Evolutionary conservation across 75 land plant genomes (phyloP).

Genomic region (Picea sitchensis): DNA sequence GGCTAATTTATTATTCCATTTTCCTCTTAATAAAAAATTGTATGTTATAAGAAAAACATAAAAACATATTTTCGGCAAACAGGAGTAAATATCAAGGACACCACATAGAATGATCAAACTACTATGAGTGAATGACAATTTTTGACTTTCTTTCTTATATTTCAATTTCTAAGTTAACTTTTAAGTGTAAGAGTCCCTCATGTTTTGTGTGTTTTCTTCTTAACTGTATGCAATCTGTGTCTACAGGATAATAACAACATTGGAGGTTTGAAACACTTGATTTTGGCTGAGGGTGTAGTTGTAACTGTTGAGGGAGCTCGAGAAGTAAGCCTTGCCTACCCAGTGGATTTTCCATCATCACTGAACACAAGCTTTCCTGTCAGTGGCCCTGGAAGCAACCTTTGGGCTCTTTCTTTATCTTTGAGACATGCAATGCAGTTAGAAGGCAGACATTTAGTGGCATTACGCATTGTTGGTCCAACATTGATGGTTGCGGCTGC

Average conservation of each 20-base stretch:
- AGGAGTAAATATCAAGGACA: no score
- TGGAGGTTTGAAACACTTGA: conserved; percentile 46
- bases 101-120: no score
- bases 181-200: no score
- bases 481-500: conserved; percentile 53
- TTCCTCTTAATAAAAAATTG: no score
- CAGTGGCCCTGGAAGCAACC: conserved; percentile 15
- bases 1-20: no score
- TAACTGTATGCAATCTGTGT: neutral
- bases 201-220: no score
- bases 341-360: conserved; percentile 26
- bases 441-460: conserved; percentile 5
- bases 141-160: no score
- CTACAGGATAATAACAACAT: conserved; percentile 30
- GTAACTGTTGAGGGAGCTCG: conserved; percentile 60
- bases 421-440: conserved; percentile 35
- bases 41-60: no score
- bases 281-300: conserved; percentile 68
- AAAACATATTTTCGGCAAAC: no score
- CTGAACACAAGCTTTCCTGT: conserved; percentile 16
- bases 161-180: no score
- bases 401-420: conserved; percentile 24
- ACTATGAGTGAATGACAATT: no score
- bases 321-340: conserved; percentile 46
- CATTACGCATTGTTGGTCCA: conserved; percentile 52